These are phyloP conservation scores for Celoporthe dispersa DNA, from an alignment of 2,329 filamentous ascomycete species.

Conservation along the genomic window DNA sequence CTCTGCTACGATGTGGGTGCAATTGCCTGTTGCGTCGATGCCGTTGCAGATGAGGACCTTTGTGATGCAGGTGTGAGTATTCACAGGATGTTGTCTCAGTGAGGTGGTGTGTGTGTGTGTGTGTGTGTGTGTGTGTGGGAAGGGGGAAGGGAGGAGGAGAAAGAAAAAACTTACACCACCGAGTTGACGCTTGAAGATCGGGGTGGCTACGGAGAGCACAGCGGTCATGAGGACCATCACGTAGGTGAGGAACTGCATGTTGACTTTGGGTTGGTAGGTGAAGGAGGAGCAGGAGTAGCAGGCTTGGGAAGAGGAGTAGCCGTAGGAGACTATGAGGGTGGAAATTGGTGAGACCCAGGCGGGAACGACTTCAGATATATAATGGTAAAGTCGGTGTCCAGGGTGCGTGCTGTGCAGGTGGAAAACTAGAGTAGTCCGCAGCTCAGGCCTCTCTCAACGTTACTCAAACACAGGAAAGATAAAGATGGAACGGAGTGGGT, in stretches of 20 bases:
- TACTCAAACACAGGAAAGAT: neutral
- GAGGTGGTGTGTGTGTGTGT: neutral
- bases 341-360: neutral
- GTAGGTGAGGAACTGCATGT: slow-evolving; percentile 23
- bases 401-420: neutral
- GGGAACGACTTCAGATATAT: neutral
- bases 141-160: neutral
- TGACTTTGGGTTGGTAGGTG: neutral
- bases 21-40: slow-evolving; percentile 53
- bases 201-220: slow-evolving; percentile 28
- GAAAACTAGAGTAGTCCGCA: neutral
- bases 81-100: neutral
- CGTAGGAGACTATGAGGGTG: neutral
- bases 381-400: neutral
- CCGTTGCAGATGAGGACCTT: slow-evolving; percentile 55
- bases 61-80: neutral
- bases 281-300: neutral
- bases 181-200: slow-evolving; percentile 46
- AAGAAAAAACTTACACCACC: slow-evolving; percentile 50
- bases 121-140: neutral
- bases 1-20: slow-evolving; percentile 48
- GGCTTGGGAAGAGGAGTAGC: neutral
- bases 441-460: neutral
- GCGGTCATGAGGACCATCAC: slow-evolving; percentile 25
- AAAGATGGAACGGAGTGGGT: slow-evolving; percentile 5